Evolutionary conservation across 495 filamentous ascomycete genomes (phyloP).

Genomic region (Penicillium diatomitis): DNA sequence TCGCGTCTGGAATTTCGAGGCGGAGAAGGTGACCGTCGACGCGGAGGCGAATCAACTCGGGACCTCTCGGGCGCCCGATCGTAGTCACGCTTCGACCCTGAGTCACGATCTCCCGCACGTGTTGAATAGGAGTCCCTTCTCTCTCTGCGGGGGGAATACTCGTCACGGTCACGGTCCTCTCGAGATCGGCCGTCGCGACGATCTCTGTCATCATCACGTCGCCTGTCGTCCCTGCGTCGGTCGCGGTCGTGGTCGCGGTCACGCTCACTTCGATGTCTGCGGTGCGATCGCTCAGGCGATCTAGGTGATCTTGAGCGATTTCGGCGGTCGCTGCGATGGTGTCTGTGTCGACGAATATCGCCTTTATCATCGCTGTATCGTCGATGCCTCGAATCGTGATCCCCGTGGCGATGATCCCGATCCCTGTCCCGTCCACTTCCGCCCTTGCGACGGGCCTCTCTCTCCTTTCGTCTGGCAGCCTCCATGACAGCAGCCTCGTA

Average conservation of each 20-base stretch:
- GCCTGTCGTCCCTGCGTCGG: slow-evolving; percentile 8
- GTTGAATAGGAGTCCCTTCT: slow-evolving; percentile 12
- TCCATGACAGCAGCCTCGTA: slow-evolving; percentile 87
- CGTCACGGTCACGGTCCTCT: slow-evolving; percentile 16
- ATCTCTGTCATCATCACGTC: slow-evolving; percentile 7
- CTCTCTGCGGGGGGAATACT: slow-evolving; percentile 3
- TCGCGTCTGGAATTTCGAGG: slow-evolving; percentile 5
- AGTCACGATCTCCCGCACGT: slow-evolving; percentile 20
- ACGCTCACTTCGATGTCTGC: slow-evolving; percentile 23
- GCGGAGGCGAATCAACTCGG: slow-evolving; percentile 11
- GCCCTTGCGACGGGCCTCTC: slow-evolving; percentile 39
- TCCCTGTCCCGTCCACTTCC: slow-evolving; percentile 31
- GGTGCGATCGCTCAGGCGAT: slow-evolving; percentile 17
- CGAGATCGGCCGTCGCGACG: slow-evolving; percentile 6
- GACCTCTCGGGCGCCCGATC: slow-evolving; percentile 14
- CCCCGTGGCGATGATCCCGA: slow-evolving; percentile 15
- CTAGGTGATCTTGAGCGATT: slow-evolving; percentile 29
- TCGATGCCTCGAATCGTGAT: slow-evolving; percentile 19
- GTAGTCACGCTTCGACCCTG: slow-evolving; percentile 19
- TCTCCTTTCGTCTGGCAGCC: slow-evolving; percentile 57
- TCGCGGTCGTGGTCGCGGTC: slow-evolving; percentile 12
- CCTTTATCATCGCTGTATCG: slow-evolving; percentile 20
- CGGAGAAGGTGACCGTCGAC: slow-evolving; percentile 6
- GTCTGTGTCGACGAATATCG: slow-evolving; percentile 20
- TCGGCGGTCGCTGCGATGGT: slow-evolving; percentile 19